Conservation (phyloP, 805 yeast species). For the Suhomyces kilbournensis region DNA sequence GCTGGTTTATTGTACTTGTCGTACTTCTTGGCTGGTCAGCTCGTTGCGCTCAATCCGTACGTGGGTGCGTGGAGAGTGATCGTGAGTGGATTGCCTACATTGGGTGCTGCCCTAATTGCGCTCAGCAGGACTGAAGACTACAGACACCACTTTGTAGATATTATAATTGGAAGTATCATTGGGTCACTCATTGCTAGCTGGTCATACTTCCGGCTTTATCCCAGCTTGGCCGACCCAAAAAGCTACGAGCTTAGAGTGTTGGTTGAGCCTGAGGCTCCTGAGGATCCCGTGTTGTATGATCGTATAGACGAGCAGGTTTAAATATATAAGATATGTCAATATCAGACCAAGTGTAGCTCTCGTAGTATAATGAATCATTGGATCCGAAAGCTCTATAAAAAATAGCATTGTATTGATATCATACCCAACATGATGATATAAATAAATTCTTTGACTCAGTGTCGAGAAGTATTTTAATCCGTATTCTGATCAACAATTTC, state of each 20-base stretch:
- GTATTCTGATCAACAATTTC: too few relatives aligned
- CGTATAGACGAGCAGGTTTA: constrained; percentile 1
- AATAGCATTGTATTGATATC: too few relatives aligned
- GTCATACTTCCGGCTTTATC: constrained; percentile 55
- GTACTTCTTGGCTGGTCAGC: constrained; percentile 68
- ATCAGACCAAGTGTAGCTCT: too few relatives aligned
- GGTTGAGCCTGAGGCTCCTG: constrained; percentile 12
- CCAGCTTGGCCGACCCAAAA: constrained; percentile 27
- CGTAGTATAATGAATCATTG: too few relatives aligned
- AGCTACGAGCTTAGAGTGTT: constrained; percentile 42
- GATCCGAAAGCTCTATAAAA: too few relatives aligned
- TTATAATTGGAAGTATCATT: constrained; percentile 64
- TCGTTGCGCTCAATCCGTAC: constrained; percentile 41
- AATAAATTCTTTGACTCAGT: too few relatives aligned
- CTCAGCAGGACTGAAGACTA: constrained; percentile 86
- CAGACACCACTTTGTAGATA: constrained; percentile 89
- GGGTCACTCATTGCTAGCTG: constrained; percentile 63
- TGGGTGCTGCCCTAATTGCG: constrained; percentile 77
- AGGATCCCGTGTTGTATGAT: constrained; percentile 8
- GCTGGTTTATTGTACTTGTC: constrained; percentile 63
- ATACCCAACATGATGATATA: too few relatives aligned
- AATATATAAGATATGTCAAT: neutral
- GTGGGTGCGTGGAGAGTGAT: constrained; percentile 65
- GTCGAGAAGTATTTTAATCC: too few relatives aligned
- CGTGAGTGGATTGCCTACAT: constrained; percentile 50